A percentile compares a stretch with the other conserved stretches of the same genome.
These are phyloP conservation scores for Dothistroma pini DNA, from an alignment of 2,329 filamentous ascomycete genomes.

Conservation along the genomic window DNA sequence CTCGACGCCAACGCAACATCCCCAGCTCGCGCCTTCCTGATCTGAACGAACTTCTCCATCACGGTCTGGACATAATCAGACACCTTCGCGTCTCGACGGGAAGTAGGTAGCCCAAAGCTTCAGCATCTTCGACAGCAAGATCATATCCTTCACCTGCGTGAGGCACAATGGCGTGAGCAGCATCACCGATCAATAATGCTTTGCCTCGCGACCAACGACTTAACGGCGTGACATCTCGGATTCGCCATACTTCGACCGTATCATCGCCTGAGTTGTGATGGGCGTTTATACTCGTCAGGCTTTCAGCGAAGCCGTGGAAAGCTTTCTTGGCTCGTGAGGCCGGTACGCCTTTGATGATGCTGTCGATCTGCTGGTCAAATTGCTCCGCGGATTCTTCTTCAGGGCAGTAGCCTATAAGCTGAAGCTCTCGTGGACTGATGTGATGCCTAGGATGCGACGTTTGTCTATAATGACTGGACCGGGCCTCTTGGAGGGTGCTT, in stretches of 20 bases:
- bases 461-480: neutral
- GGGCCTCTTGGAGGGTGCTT: neutral
- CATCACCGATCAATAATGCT: conserved; percentile 10
- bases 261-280: conserved; percentile 6
- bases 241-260: conserved; percentile 15
- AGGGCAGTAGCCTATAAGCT: conserved; percentile 10
- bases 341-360: conserved; percentile 13
- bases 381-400: conserved; percentile 12
- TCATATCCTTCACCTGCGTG: conserved; percentile 13
- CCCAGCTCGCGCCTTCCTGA: conserved; percentile 7
- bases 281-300: conserved; percentile 7
- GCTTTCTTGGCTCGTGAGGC: conserved; percentile 7
- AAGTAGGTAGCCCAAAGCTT: conserved; percentile 11
- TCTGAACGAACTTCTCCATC: conserved; percentile 2
- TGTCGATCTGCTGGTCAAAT: conserved; percentile 10
- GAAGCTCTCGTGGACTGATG: conserved; percentile 7
- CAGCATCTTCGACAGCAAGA: conserved; percentile 13
- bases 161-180: conserved; percentile 10
- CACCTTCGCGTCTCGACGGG: neutral
- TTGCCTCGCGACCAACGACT: conserved; percentile 8
- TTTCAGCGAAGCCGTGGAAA: conserved; percentile 4
- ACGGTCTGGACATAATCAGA: conserved; percentile 1
- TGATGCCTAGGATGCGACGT: conserved; percentile 13
- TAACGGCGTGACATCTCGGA: conserved; percentile 10
- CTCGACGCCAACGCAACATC: conserved; percentile 9